phyloP scores from a whole-genome alignment of 768 basidiomycete species.

The Mycena vitilis region DNA sequence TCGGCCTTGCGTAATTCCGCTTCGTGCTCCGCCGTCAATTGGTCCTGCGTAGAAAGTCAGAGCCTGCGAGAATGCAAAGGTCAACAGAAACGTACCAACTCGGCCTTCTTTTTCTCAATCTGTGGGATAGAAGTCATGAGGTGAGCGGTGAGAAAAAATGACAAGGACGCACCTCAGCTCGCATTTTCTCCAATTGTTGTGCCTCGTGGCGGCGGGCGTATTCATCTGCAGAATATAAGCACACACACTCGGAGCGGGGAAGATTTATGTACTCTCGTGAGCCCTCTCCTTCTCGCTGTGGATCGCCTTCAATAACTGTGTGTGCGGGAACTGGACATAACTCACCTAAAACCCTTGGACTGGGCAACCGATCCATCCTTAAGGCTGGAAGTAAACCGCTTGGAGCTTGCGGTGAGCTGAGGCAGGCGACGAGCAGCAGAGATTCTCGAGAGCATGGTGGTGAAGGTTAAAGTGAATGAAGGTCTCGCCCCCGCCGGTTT shows the following conservation, averaged over 20 bases:
- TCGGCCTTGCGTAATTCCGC: conserved; percentile 27
- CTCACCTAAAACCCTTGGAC: conserved; percentile 35
- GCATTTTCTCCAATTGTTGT: conserved; percentile 58
- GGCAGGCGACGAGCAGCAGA: conserved; percentile 27
- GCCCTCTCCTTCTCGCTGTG: conserved; percentile 66
- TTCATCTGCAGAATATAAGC: conserved; percentile 50
- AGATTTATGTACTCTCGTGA: conserved; percentile 55
- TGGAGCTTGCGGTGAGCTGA: conserved; percentile 19
- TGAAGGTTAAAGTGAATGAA: neutral
- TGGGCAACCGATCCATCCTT: conserved; percentile 27
- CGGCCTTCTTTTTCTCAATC: conserved; percentile 35
- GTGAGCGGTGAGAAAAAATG: neutral
- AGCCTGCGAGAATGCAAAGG: neutral
- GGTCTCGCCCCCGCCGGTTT: conserved; percentile 6
- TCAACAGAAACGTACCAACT: conserved; percentile 18
- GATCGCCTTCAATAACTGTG: neutral
- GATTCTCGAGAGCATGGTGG: conserved; percentile 30
- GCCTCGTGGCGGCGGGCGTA: conserved; percentile 60
- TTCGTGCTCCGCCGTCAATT: conserved; percentile 32
- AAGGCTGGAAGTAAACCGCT: conserved; percentile 30
- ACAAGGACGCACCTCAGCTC: conserved; percentile 50
- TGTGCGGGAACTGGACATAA: neutral
- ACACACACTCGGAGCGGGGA: neutral
- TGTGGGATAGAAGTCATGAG: neutral
- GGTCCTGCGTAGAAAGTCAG: conserved; percentile 16